Evolutionary conservation across 345 rosid species (phyloP), one percentile per base, ranked within the genome.

Genomic region (Sisymbrium irio): DNA sequence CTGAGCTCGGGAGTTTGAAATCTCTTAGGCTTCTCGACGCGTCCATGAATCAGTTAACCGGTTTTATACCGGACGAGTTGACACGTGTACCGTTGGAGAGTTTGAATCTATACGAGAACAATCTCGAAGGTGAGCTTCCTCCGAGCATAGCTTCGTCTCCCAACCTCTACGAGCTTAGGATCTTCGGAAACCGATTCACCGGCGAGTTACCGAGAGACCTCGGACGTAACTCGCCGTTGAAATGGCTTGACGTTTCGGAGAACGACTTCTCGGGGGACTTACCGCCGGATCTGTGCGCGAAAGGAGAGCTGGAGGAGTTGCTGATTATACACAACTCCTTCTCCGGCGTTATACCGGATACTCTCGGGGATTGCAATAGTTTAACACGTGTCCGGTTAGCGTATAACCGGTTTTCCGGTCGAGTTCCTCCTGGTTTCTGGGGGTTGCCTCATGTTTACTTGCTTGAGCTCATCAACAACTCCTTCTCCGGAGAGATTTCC

Each of bases 41-140:
- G 20, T 89, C 99, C 7, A 96, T 90, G 99, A 96, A 96, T 80
- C 76, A 49, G 27, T 75, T 96, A 57, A 80, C 80, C 1, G 99
- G 99, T 8, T 20, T 70, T 9, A 89, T 92, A 56, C 94, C 97
- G 2, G 93, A 86, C 9, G 97, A 89, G 80, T 77, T 96, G 50
- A 83, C 91, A 73, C 81, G 47, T 54, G 77, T 96, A n/a, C 89
- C 86, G 2, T 80, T 96, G 28, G 89, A 89, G 75, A 89, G 97
- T 76, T 88, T 96, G 80, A 90, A 85, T 73, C 91, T 96, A 14
- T 96, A 96, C 74, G 91, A 90, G 78, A 96, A 96, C 62, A 49
- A 50, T 1, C 81, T 96, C 14, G 83, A 79, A 61, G 99, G 99
- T 9, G 80, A 71, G 56, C 33, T 96, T 59, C 97, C 96, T n/a